Conservation (phyloP, 1,139 yeast genomes). For the Barnettozyma hawaiiensis region DNA sequence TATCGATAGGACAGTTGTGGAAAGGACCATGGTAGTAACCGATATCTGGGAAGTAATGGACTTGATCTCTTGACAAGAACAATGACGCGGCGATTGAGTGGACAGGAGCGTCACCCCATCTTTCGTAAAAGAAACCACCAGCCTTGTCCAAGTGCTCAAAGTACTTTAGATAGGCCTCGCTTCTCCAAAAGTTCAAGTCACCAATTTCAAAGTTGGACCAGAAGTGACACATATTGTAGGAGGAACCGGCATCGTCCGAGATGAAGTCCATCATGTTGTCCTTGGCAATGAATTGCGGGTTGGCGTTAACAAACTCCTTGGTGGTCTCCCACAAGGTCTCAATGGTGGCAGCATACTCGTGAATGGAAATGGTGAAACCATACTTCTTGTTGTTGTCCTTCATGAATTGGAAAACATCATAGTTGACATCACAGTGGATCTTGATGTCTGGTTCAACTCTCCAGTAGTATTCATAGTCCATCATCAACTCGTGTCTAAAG, state of each 20-base stretch:
- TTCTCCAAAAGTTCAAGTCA: conserved; percentile 68
- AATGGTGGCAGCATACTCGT: conserved; percentile 77
- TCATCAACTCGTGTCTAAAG: conserved; percentile 30
- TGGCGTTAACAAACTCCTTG: conserved; percentile 54
- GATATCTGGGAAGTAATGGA: conserved; percentile 76
- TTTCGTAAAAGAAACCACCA: conserved; percentile 88
- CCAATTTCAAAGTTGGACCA: conserved; percentile 94
- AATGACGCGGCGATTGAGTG: conserved; percentile 80
- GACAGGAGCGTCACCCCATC: conserved; percentile 97
- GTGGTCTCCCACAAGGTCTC: conserved; percentile 79
- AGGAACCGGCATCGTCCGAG: conserved; percentile 57
- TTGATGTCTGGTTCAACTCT: conserved; percentile 84
- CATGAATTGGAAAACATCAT: conserved; percentile 25
- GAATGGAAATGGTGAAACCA: conserved; percentile 50
- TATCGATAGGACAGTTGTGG: conserved; percentile 74
- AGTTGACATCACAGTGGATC: conserved; percentile 23
- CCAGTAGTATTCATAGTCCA: conserved; percentile 52
- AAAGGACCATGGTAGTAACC: conserved; percentile 85
- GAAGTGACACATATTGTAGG: conserved; percentile 80
- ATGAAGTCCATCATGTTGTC: conserved; percentile 71
- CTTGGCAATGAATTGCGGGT: conserved; percentile 60
- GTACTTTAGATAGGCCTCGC: conserved; percentile 58
- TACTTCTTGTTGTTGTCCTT: conserved; percentile 24
- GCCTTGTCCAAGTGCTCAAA: conserved; percentile 66
- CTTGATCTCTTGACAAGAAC: conserved; percentile 54